Base-by-base conservation (phyloP, 176 grass and related monocot species). In the Ensete ventricosum region DNA sequence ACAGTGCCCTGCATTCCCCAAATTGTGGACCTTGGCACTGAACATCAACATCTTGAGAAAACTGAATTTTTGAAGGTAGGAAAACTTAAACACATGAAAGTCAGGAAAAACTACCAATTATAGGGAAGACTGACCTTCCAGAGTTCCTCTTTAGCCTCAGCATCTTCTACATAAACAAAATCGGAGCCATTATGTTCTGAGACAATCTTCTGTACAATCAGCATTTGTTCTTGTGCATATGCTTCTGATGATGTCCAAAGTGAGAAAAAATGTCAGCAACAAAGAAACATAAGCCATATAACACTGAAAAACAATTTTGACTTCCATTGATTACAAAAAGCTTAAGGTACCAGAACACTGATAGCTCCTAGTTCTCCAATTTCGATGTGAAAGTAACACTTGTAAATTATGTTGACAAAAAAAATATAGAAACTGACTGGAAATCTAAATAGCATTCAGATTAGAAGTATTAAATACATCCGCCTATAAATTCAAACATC, bases 401-500 rank as follows among this genome's bases (percentile, higher is more conserved):
- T 5, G 29, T 34, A 34, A 34, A 34, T 34, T 5, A 34, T 34
- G 29, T 34, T 34, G 29, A 34, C 29, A 34, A 34, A 34, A 34
- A 34, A 34, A 34, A 34, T 0, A 34, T 5, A 34, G 29, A 34
- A 34, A 34, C 29, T 34, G 29, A 34, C 3, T 34, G 29, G 29
- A 34, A 34, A 34, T 34, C 29, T 34, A 34, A 34, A 34, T 34
- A 34, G 29, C 29, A 19, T 54, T 73, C 60, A 83, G 75, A 8
- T 53, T 26, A 29, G 60, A 69, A 64, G 29, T 14, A 29, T 14
- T 24, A 14, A 34, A 73, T 25, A 55, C 70, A 81, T 27, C 51
- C 79, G 64, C 6, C 95, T 85, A 98, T 87, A 70, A 98, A 98
- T 78, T 98, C 95, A 85, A 98, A 98, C 95, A 98, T 98, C 85